Evolutionary conservation across 1,284 basidiomycete species (phyloP), one percentile per base, ranked within the genome.

Genomic region (Leccinum fallax): DNA sequence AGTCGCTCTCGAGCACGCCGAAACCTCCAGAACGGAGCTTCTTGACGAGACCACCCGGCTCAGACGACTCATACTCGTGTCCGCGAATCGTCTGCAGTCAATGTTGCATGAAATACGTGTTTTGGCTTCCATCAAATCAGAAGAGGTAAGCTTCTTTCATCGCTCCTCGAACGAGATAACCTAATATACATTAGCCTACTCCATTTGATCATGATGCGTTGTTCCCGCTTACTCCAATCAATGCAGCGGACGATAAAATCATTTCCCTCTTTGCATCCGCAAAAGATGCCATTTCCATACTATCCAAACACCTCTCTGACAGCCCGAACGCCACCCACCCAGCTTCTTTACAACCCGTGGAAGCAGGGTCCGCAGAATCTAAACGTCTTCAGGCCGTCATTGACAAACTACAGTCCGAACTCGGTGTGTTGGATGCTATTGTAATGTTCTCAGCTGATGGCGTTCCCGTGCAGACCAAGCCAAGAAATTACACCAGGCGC

Each of bases 1-100:
- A 65, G 78, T 84, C 32, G 86, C 92, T 2, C 78, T 95, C 28
- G 83, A 88, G 55, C 87, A 94, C 65, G 85, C 93, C 1, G 90
- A 93, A 67, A 81, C 82, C 52, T 85, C 90, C 0, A 79, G 91
- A 46, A 78, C 80, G 52, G 83, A 85, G 59, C 79, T 95, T 30
- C 76, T 82, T 34, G 86, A 90, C 53, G 92, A 95, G 75, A 93
- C 90, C 55, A 77, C 84, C 57, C 81, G 81, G 36, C 82, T 95
- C 61, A 83, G 88, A 60, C 85, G 83, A 59, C 77, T 94, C n/a
- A 74, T 93, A 2, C 73, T 95, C 34, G 81, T 83, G 34, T 80
- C 86, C 4, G 86, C 88, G 19, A 94, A 94, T 68, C 86, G 88
- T 62, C 74, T 92, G 26, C 85, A 88, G 67, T 78, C 80, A 24